Evolutionary conservation across 2,329 filamentous ascomycete species (phyloP).

Genomic region (Aspergillus sp.): DNA sequence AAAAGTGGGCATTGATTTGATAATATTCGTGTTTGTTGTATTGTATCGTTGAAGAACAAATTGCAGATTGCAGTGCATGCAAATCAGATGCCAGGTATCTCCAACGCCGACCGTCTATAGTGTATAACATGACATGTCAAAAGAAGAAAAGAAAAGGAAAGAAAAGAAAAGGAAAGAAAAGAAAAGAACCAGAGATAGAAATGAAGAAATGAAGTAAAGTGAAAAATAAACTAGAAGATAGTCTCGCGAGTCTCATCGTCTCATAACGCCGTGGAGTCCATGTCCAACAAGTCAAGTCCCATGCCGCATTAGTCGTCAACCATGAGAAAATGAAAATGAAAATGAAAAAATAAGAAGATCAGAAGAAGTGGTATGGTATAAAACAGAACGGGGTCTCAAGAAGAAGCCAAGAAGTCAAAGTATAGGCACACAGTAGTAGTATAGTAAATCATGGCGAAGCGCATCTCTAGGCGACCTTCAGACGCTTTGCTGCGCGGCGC

Average conservation of each 20-base stretch:
- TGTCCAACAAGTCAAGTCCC: background rate
- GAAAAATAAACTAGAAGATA: background rate
- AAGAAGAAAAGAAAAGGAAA: background rate
- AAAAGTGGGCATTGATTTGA: background rate
- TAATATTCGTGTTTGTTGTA: background rate
- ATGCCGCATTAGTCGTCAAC: conserved; percentile 12
- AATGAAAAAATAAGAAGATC: background rate
- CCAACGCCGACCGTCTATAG: conserved; percentile 10
- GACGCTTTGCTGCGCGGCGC: conserved; percentile 33
- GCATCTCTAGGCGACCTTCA: conserved; percentile 18
- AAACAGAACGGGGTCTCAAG: background rate
- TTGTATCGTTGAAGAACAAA: background rate
- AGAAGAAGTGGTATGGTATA: conserved; percentile 11
- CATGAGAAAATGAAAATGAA: conserved; percentile 1
- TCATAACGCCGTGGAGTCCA: conserved; percentile 11
- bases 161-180: background rate
- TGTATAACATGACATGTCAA: conserved; percentile 1
- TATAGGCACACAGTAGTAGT: background rate
- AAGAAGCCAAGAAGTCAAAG: background rate
- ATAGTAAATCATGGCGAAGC: conserved; percentile 2
- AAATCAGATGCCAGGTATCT: conserved; percentile 2
- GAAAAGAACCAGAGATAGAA: background rate
- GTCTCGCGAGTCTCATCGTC: conserved; percentile 5
- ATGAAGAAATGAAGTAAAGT: background rate
- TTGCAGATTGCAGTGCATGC: background rate